Evolutionary conservation across 2,329 filamentous ascomycete genomes (phyloP), one percentile per base, ranked within the genome.

Genomic region (Apiospora sp.): DNA sequence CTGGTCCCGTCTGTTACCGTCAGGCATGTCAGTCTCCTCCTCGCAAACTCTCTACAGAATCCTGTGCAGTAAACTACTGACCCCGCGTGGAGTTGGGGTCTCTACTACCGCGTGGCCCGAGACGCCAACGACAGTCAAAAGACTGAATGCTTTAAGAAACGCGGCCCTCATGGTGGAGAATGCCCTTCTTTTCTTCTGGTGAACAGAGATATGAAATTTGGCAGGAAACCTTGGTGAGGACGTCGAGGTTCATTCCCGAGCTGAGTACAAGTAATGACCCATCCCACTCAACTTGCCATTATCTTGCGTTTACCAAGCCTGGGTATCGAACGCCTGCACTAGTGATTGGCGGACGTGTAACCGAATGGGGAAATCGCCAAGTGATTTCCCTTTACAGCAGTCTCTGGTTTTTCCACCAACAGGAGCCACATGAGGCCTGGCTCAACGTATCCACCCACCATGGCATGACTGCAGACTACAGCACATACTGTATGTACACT

Each of bases 1-100:
- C 75, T 1, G 76, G 67, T 6, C 77, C 77, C 7, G 76, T 76
- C 77, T 78, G 43, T 48, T 16, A 10, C 37, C 37, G 37, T 41
- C 8, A 16, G n/a, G 16, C 10, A 22, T 34, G 43, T 68, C 4
- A 48, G 19, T 44, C 1, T 46, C 6, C 19, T 4, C 27, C 64
- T 8, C 7, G 61, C 2, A 27, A 68, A 12, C 51, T 1, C 4
- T 16, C 8, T 10, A 3, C 2, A 19, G 8, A 46, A 2, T 27
- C 10, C 8, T 24, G 8, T 13, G 22, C 14, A 10, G 16, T 24
- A 12, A 46, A 3, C 12, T 68, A 68, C 67, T 44, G 16, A 68
- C 67, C 8, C 30, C 30, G 13, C 67, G 67, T 46, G 67, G 67
- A 30, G 43, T 46, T 13, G 67, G 67, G 1, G 24, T 48, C 24